phyloP scores from a whole-genome alignment of 345 rosid genomes.

The Lepidium sativum region DNA sequence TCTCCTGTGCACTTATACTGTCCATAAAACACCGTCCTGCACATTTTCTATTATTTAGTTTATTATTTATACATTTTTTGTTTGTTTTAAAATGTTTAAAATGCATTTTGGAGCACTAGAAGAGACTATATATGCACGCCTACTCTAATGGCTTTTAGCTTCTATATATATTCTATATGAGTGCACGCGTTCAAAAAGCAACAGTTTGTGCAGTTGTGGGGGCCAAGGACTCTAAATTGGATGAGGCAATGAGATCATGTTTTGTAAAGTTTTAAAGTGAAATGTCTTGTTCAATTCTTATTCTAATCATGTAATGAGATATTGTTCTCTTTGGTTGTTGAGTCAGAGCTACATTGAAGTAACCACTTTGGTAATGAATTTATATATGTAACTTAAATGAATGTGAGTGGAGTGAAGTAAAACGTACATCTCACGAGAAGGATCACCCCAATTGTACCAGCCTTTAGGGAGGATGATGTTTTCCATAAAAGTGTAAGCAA shows the following conservation, averaged over 20 bases:
- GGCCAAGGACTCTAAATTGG: constrained; percentile 3
- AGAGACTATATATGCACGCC: constrained; percentile 20
- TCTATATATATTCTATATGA: not conserved
- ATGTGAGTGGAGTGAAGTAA: not conserved
- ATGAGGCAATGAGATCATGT: constrained; percentile 9
- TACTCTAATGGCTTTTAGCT: not conserved
- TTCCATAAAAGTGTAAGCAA: constrained; percentile 96
- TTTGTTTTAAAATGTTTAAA: not conserved
- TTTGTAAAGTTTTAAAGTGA: constrained; percentile 2
- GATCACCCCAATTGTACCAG: constrained; percentile 98
- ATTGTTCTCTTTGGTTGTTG: not conserved
- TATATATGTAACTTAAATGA: too few relatives aligned
- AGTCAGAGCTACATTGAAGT: not conserved
- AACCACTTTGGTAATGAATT: not conserved
- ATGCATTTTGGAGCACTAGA: constrained; percentile 5
- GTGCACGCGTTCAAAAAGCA: constrained; percentile 4
- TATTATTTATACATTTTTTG: not conserved
- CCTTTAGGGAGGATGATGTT: constrained; percentile 87
- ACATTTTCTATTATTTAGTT: not conserved
- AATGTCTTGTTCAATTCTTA: not conserved
- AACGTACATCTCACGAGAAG: constrained; percentile 69
- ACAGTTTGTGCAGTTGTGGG: constrained; percentile 10
- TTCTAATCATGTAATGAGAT: not conserved
- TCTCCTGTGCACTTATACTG: constrained; percentile 89
- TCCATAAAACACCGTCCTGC: constrained; percentile 97